phyloP scores from a whole-genome alignment of 306 rosid genomes.

The Quercus aquifolioides region DNA sequence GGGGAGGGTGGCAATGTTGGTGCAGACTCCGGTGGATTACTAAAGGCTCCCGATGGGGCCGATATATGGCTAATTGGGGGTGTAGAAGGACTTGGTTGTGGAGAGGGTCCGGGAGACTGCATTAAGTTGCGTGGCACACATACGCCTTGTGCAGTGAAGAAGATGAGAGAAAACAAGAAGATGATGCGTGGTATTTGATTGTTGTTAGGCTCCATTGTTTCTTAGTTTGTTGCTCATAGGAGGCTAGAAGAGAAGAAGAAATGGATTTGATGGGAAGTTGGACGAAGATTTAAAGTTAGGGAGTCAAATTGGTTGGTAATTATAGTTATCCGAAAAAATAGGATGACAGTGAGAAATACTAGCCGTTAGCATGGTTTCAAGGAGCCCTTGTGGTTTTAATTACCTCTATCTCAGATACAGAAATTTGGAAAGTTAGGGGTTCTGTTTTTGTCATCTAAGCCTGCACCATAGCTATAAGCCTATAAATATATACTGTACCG shows the following conservation, averaged over 20 bases:
- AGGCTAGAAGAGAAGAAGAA: neutral
- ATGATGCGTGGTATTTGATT: neutral
- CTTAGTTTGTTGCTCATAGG: neutral
- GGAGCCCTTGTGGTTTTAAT: neutral
- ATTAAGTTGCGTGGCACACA: neutral
- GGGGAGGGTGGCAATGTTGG: neutral
- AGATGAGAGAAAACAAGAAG: conserved; percentile 2
- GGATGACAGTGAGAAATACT: neutral
- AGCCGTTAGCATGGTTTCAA: neutral
- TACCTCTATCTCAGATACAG: neutral
- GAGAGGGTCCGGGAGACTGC: neutral
- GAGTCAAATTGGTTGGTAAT: neutral
- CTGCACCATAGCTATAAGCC: no score
- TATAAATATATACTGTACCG: no score
- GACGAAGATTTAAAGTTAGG: neutral
- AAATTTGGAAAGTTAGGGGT: no score
- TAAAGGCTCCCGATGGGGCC: neutral
- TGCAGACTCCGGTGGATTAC: neutral
- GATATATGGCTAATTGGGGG: neutral
- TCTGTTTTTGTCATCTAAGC: no score
- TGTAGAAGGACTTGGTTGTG: neutral
- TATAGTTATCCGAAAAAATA: neutral
- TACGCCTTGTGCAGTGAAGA: neutral
- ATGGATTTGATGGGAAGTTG: neutral
- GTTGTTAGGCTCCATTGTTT: conserved; percentile 1